phyloP scores from a whole-genome alignment of 164 flowering plant species.

The Magnolia kwangsiensis region DNA sequence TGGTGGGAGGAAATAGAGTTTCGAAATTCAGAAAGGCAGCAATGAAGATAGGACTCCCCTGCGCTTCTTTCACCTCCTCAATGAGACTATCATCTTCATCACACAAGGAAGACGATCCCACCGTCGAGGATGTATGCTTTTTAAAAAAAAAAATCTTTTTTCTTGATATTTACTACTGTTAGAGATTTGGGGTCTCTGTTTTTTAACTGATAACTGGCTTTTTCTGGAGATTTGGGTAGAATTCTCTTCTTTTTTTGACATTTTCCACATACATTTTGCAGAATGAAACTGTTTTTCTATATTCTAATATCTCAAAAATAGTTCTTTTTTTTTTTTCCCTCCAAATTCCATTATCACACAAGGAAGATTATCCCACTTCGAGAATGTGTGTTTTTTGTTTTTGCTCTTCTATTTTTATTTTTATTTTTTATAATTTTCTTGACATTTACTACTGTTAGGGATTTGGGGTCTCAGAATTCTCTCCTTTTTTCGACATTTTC shows the following conservation, averaged over 20 bases:
- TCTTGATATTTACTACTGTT: not conserved
- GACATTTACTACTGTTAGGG: not conserved
- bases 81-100: not conserved
- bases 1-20: slow-evolving; percentile 14
- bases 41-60: slow-evolving; percentile 24
- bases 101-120: slow-evolving; percentile 10
- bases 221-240: not conserved
- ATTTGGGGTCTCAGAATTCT: not conserved
- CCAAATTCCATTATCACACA: not conserved
- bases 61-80: slow-evolving; percentile 18
- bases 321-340: not conserved
- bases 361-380: slow-evolving; percentile 7
- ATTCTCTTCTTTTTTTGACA: not conserved
- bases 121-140: slow-evolving; percentile 13
- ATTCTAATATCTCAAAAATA: not conserved
- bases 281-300: not conserved
- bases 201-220: not conserved
- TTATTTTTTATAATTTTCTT: not conserved
- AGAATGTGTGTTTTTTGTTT: slow-evolving; percentile 12
- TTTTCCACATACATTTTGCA: no score
- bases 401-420: not conserved
- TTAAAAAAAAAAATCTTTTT: no score
- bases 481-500: not conserved
- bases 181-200: not conserved
- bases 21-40: slow-evolving; percentile 25